Base-by-base conservation (phyloP, 2,329 filamentous ascomycete species). In the Neopestalotiopsis sp. region DNA sequence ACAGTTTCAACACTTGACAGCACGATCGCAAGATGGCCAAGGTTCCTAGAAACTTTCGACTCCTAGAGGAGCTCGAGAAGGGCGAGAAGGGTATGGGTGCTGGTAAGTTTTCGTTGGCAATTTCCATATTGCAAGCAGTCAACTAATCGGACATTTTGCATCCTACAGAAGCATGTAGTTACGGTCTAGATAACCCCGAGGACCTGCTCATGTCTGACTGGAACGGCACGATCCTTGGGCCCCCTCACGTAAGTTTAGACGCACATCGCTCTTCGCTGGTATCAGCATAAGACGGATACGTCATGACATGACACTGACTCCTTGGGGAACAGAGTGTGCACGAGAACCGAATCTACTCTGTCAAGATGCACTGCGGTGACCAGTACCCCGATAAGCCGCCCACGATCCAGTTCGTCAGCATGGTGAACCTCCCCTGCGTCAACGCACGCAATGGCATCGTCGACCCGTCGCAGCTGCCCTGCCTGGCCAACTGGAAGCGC, bases 271-370 rank as follows among this genome's bases (percentile, higher is more conserved):
- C 12, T 10, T n/a, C 24, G 24, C 24, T 13, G 62, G 66, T 14
- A 49, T 14, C 2, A 13, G 40, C 9, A 62, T 13, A 38, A 10
- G 30, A 13, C 24, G 14, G 24, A 28, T 34, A 53, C 9, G 45
- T 20, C 17, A 53, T 9, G 45, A 28, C 10, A 2, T 17, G 17
- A 10, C 30, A 28, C 57, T 59, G 24, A 59, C 12, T 5, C 17
- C 30, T 49, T 53, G 13, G 56, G 20, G 57, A 28, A 28, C 77
- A 96, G 93, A 97, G 94, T 82, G 94, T 92, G 71, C 95, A 98
- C 81, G 96, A 99, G 87, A 99, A 99, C 84, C 93, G 96, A 77
- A 99, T 99, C 84, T 99, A 99, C 87, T 97, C 94, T 75, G 89
- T 99, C 76, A 97, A 95, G 83, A 97, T 99, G 85, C 92, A 97